phyloP scores from a whole-genome alignment of 139 green algal species.

The Micractinium sp. region DNA sequence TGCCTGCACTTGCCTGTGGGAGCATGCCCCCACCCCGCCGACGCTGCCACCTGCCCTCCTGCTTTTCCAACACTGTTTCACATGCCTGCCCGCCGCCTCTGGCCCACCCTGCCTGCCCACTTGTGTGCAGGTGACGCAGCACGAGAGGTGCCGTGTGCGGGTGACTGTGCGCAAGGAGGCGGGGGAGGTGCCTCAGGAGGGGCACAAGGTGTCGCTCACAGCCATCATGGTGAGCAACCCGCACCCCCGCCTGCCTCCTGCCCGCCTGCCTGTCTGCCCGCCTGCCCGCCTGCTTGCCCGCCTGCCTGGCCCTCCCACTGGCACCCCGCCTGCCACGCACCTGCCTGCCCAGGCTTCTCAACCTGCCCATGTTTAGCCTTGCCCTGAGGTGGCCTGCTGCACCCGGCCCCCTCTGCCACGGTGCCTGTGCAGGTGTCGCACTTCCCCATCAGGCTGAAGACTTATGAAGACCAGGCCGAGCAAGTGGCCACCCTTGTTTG shows the following conservation, averaged over 20 bases:
- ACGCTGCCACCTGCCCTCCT: not conserved
- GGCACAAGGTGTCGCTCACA: slow-evolving; percentile 13
- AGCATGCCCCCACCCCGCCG: not conserved
- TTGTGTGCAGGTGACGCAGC: not conserved
- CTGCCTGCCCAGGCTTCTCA: not conserved
- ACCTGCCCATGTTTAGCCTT: not conserved
- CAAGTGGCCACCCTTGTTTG: not conserved
- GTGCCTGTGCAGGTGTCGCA: not conserved
- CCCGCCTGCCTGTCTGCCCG: not conserved
- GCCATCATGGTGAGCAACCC: not conserved
- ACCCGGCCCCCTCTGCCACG: not conserved
- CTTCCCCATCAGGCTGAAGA: slow-evolving; percentile 1
- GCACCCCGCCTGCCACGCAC: not conserved
- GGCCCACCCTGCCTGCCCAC: not conserved
- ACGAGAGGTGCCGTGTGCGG: not conserved
- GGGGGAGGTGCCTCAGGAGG: not conserved
- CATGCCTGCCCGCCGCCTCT: not conserved
- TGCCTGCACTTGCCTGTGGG: not conserved
- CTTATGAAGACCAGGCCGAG: not conserved
- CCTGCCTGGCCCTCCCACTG: not conserved
- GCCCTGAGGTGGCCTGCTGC: not conserved
- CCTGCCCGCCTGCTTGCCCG: not conserved
- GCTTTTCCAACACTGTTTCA: not conserved
- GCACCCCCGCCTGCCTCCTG: no score
- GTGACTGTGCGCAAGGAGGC: not conserved